Percentiles rank a stretch among this genome's conserved stretches.
Evolutionary conservation across 208 protist species (phyloP).

Genomic region (Leishmania tarentolae): DNA sequence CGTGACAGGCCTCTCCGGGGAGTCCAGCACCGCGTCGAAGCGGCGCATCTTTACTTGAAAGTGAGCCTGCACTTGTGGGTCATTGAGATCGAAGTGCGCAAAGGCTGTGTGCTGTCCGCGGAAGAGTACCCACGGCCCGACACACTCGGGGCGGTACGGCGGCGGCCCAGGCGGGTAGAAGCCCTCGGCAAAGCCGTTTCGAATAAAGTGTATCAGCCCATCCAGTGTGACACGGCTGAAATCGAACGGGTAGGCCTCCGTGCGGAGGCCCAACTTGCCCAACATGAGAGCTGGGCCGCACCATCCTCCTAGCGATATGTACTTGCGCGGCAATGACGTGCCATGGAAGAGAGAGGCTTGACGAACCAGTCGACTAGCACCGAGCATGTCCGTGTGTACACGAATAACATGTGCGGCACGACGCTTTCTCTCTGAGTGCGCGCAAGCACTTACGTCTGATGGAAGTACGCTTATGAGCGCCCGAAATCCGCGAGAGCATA

Average conservation of each 20-base stretch:
- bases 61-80: conserved; percentile 45
- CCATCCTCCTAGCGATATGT: conserved; percentile 79
- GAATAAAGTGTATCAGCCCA: conserved; percentile 67
- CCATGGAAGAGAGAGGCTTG: conserved; percentile 30
- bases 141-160: conserved; percentile 76
- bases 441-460: not conserved
- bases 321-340: conserved; percentile 44
- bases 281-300: conserved; percentile 77
- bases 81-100: conserved; percentile 82
- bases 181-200: conserved; percentile 55
- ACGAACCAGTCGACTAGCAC: not conserved
- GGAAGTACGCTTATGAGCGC: not conserved
- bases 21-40: conserved; percentile 50
- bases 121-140: conserved; percentile 78
- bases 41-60: conserved; percentile 62
- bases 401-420: not conserved
- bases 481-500: not conserved
- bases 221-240: conserved; percentile 77
- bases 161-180: conserved; percentile 71
- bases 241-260: conserved; percentile 75
- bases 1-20: conserved; percentile 38
- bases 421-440: not conserved
- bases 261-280: conserved; percentile 73
- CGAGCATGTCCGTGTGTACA: not conserved
- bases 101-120: conserved; percentile 81